These are phyloP conservation scores for Skeletonema costatum DNA, from an alignment of 108 stramenopile species.

Conservation along the genomic window DNA sequence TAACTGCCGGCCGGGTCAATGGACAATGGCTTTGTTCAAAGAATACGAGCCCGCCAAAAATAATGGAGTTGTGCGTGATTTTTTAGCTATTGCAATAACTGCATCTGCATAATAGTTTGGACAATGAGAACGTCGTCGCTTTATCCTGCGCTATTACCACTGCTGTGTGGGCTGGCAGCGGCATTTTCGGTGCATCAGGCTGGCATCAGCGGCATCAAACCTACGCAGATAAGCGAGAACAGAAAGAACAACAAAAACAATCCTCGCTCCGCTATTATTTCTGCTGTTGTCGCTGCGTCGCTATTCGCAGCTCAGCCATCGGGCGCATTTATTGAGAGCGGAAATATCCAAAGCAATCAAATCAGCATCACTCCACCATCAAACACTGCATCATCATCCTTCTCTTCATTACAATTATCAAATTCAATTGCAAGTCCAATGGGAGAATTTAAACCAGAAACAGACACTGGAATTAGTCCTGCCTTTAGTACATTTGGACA, in stretches of 20 bases:
- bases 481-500: slow-evolving; percentile 30
- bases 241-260: neutral
- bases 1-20: too few relatives aligned
- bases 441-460: slow-evolving; percentile 14
- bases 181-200: neutral
- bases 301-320: neutral
- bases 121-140: neutral
- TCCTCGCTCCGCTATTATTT: neutral
- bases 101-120: neutral
- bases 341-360: neutral
- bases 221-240: neutral
- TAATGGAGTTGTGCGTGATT: too few relatives aligned
- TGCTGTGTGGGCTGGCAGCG: neutral
- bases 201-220: neutral
- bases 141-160: neutral
- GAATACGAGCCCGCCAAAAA: too few relatives aligned
- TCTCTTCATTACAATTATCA: slow-evolving; percentile 8
- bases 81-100: too few relatives aligned
- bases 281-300: neutral
- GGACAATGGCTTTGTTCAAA: too few relatives aligned
- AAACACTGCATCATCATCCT: neutral
- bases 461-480: slow-evolving; percentile 13
- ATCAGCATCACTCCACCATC: neutral
- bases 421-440: slow-evolving; percentile 18
- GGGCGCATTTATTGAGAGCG: neutral